These are phyloP conservation scores for Cicer pinnatifidum DNA, from an alignment of 306 rosid genomes.

Conservation along the genomic window DNA sequence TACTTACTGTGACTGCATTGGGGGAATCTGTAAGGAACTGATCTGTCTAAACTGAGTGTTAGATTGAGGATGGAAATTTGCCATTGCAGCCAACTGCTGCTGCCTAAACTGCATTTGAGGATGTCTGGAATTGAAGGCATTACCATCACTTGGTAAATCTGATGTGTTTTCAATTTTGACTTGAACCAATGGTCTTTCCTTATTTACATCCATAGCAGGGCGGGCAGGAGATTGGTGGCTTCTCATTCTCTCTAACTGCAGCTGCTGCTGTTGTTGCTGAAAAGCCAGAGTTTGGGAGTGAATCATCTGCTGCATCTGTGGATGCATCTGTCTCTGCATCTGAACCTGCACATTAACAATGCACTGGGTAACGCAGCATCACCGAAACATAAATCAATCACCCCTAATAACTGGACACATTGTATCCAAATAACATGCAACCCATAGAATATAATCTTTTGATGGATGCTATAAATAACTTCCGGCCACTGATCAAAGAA, in stretches of 20 bases:
- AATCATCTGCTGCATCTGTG: slow-evolving; percentile 76
- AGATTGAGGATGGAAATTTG: slow-evolving; percentile 66
- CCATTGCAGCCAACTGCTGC: slow-evolving; percentile 74
- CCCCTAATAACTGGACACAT: slow-evolving; percentile 12
- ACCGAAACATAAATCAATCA: slow-evolving; percentile 32
- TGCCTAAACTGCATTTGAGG: slow-evolving; percentile 81
- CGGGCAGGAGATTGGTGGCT: slow-evolving; percentile 70
- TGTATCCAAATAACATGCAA: background rate
- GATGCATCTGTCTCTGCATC: slow-evolving; percentile 72
- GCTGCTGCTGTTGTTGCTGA: slow-evolving; percentile 54
- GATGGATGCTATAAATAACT: background rate
- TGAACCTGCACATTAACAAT: slow-evolving; percentile 52
- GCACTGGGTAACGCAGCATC: slow-evolving; percentile 28
- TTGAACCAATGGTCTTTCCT: slow-evolving; percentile 84
- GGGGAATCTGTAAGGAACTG: slow-evolving; percentile 65
- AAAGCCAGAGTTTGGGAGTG: slow-evolving; percentile 54
- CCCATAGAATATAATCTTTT: background rate
- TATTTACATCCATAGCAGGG: slow-evolving; percentile 64
- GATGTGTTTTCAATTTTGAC: slow-evolving; percentile 80
- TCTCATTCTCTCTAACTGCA: slow-evolving; percentile 62
- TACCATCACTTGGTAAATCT: slow-evolving; percentile 67
- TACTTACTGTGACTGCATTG: slow-evolving; percentile 77
- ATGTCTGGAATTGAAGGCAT: slow-evolving; percentile 62
- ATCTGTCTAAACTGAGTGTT: slow-evolving; percentile 74
- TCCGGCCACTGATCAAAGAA: background rate